A percentile compares a stretch with the other conserved stretches of the same genome.
Evolutionary conservation across 805 yeast species (phyloP).

Genomic region (Candida caryicola): DNA sequence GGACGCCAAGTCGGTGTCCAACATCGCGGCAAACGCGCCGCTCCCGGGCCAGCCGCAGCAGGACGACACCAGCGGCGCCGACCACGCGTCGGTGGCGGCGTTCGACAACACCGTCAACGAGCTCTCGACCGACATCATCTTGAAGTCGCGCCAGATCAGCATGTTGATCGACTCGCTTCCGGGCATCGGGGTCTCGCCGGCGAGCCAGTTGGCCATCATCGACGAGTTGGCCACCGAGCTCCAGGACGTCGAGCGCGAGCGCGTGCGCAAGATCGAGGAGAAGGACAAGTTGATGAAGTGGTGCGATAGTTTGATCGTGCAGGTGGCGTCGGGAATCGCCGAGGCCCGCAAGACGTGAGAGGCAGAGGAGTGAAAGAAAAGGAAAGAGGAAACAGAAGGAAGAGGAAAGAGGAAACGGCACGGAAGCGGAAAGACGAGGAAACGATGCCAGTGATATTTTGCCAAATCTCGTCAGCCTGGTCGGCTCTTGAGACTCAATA

Average conservation of each 20-base stretch:
- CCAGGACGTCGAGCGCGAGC: conserved; percentile 54
- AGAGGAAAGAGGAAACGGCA: neutral
- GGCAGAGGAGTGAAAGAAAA: neutral
- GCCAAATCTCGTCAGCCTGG: too few relatives aligned
- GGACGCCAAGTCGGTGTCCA: conserved; percentile 62
- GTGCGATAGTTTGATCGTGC: conserved; percentile 64
- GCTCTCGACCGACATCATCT: conserved; percentile 76
- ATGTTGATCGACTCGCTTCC: conserved; percentile 86
- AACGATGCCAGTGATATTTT: neutral
- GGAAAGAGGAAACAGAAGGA: neutral
- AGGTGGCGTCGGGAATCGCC: conserved; percentile 55
- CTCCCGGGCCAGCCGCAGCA: conserved; percentile 36
- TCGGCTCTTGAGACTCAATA: too few relatives aligned
- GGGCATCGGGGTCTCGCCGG: conserved; percentile 83
- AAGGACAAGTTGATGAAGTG: conserved; percentile 61
- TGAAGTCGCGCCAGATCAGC: conserved; percentile 83
- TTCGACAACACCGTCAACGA: conserved; percentile 59
- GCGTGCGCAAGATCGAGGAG: conserved; percentile 53
- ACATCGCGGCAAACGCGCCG: conserved; percentile 59
- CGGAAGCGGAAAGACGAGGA: neutral
- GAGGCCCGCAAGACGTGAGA: conserved; percentile 26
- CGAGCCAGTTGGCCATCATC: conserved; percentile 66
- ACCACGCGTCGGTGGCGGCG: conserved; percentile 4
- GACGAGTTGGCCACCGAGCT: conserved; percentile 61
- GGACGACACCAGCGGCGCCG: conserved; percentile 2